Conservation (phyloP, 176 grass and related monocot genomes). For the Paspalum notatum region DNA sequence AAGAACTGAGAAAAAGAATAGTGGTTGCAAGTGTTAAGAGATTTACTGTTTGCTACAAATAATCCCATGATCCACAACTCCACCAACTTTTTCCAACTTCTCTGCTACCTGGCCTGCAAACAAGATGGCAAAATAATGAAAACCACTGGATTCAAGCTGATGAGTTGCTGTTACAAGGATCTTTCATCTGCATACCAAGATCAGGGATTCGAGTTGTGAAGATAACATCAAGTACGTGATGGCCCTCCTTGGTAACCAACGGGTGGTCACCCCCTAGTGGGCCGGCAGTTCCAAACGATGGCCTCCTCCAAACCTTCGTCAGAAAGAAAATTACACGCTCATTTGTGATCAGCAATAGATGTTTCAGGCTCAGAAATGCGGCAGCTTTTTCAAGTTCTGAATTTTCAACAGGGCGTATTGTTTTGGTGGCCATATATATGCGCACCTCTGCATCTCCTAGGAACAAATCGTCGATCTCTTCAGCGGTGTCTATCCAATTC, state of each 20-base stretch:
- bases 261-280: constrained; percentile 81
- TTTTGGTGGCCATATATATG: background rate
- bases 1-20: background rate
- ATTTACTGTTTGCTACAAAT: constrained; percentile 62
- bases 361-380: background rate
- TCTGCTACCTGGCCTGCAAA: constrained; percentile 78
- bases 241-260: constrained; percentile 76
- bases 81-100: constrained; percentile 57
- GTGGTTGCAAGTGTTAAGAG: constrained; percentile 10
- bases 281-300: constrained; percentile 61
- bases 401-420: background rate
- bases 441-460: constrained; percentile 86
- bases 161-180: background rate
- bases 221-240: constrained; percentile 85
- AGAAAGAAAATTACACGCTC: background rate
- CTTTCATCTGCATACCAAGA: constrained; percentile 52
- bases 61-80: constrained; percentile 90
- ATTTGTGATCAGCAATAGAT: background rate
- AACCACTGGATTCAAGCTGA: background rate
- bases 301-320: constrained; percentile 92
- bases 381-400: background rate
- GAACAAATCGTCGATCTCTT: constrained; percentile 90
- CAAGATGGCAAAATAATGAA: constrained; percentile 1
- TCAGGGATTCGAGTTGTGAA: constrained; percentile 81
- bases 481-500: constrained; percentile 85